These are phyloP conservation scores for Ramalina intermedia DNA, from an alignment of 495 filamentous ascomycete species.

Conservation along the genomic window DNA sequence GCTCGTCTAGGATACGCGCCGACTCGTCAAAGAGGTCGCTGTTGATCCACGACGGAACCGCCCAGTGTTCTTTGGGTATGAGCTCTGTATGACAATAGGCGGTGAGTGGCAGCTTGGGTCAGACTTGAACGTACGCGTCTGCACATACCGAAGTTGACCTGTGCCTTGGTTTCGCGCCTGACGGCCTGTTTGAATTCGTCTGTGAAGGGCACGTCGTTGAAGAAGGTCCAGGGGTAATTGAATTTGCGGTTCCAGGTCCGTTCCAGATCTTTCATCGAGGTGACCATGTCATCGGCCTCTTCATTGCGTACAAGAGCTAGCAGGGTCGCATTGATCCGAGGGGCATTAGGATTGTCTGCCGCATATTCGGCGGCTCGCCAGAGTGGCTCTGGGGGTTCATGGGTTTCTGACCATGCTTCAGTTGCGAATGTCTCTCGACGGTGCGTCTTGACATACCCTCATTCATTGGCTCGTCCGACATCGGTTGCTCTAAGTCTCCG, in stretches of 20 bases:
- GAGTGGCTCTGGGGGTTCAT: constrained; percentile 65
- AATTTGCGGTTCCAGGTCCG: constrained; percentile 96
- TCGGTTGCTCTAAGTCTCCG: constrained; percentile 32
- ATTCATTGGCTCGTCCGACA: constrained; percentile 63
- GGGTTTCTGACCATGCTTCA: constrained; percentile 42
- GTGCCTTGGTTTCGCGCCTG: constrained; percentile 64
- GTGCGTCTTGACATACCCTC: constrained; percentile 44
- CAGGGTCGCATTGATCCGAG: constrained; percentile 83
- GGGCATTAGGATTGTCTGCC: constrained; percentile 55
- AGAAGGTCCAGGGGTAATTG: constrained; percentile 99
- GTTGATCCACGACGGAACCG: constrained; percentile 82
- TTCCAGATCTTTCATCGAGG: constrained; percentile 81
- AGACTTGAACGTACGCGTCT: too few relatives aligned
- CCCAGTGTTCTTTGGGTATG: constrained; percentile 93
- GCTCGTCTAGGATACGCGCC: constrained; percentile 63
- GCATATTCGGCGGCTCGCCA: constrained; percentile 62
- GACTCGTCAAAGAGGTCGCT: constrained; percentile 73
- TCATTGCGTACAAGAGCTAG: constrained; percentile 84
- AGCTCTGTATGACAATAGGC: constrained; percentile 35
- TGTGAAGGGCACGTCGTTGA: constrained; percentile 88
- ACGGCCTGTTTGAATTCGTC: constrained; percentile 84
- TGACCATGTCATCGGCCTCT: constrained; percentile 69
- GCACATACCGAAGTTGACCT: constrained; percentile 62
- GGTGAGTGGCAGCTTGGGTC: too few relatives aligned
- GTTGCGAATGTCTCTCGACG: not conserved